These are phyloP conservation scores for Colletotrichum eleusines DNA, from an alignment of 2,329 filamentous ascomycete species.

Conservation along the genomic window DNA sequence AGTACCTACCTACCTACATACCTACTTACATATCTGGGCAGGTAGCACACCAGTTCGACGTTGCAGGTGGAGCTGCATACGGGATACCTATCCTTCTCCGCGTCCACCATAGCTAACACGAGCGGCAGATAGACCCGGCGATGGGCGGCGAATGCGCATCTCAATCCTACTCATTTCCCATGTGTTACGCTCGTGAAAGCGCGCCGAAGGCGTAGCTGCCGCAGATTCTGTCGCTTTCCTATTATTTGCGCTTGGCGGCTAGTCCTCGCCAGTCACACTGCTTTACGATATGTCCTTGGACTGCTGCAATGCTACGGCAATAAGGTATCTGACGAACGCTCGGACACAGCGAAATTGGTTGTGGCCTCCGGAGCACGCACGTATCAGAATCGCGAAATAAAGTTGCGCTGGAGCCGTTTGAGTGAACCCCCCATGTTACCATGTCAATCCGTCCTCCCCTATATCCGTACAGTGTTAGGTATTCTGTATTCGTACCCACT, in stretches of 20 bases:
- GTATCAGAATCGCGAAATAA: conserved; percentile 38
- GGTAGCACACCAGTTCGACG: background rate
- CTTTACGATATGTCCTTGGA: conserved; percentile 10
- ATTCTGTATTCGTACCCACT: conserved; percentile 9
- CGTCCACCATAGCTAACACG: conserved; percentile 6
- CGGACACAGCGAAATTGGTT: conserved; percentile 36
- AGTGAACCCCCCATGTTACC: conserved; percentile 28
- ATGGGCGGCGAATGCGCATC: conserved; percentile 5
- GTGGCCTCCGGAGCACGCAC: conserved; percentile 29
- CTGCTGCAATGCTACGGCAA: conserved; percentile 30
- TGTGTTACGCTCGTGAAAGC: conserved; percentile 14
- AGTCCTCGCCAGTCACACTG: conserved; percentile 7
- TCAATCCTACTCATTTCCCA: conserved; percentile 36
- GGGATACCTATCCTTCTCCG: conserved; percentile 4
- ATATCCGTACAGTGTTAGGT: conserved; percentile 6
- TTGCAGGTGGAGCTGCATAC: background rate
- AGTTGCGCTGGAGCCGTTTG: conserved; percentile 41
- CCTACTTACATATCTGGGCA: background rate
- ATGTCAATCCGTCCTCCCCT: conserved; percentile 14
- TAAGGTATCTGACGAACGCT: conserved; percentile 36
- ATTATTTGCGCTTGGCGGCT: conserved; percentile 26
- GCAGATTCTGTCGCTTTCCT: conserved; percentile 19
- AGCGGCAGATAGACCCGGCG: conserved; percentile 1
- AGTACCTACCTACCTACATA: background rate
- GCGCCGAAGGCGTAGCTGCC: conserved; percentile 1